phyloP scores from a whole-genome alignment of 768 basidiomycete genomes.

The Xanthoconium stramineum region DNA sequence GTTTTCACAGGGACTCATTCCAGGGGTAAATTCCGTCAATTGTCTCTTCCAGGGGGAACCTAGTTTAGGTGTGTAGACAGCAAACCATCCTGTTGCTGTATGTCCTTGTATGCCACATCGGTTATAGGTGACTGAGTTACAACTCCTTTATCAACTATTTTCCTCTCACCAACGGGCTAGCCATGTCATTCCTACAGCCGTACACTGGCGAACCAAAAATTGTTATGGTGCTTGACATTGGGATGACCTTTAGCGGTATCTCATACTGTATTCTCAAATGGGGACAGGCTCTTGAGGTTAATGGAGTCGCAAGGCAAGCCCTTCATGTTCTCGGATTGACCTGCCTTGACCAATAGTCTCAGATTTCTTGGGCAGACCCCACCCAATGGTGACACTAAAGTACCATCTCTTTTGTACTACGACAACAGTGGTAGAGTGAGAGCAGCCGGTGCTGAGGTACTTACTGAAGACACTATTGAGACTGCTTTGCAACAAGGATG shows the following conservation, averaged over 20 bases:
- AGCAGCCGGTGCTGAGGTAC: neutral
- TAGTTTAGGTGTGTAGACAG: no score
- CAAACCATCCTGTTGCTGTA: no score
- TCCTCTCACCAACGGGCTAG: no score
- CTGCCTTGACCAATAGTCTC: constrained; percentile 4
- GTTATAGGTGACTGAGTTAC: no score
- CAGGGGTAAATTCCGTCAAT: no score
- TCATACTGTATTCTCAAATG: constrained; percentile 30
- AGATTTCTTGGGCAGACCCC: constrained; percentile 33
- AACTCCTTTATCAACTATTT: no score
- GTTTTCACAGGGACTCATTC: no score
- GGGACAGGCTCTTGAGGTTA: constrained; percentile 11
- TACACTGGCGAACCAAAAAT: constrained; percentile 25
- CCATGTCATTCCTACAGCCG: constrained; percentile 3
- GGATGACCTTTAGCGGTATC: constrained; percentile 45
- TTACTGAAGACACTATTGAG: neutral
- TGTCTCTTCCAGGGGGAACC: no score
- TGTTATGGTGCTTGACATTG: constrained; percentile 45
- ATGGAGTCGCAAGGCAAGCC: constrained; percentile 9
- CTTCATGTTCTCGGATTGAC: neutral
- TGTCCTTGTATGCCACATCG: no score
- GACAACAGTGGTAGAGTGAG: neutral
- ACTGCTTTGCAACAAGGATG: neutral
- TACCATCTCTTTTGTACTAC: neutral
- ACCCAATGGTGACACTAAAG: neutral